Conservation (phyloP, 495 filamentous ascomycete species). For the Geopyxis carbonaria region DNA sequence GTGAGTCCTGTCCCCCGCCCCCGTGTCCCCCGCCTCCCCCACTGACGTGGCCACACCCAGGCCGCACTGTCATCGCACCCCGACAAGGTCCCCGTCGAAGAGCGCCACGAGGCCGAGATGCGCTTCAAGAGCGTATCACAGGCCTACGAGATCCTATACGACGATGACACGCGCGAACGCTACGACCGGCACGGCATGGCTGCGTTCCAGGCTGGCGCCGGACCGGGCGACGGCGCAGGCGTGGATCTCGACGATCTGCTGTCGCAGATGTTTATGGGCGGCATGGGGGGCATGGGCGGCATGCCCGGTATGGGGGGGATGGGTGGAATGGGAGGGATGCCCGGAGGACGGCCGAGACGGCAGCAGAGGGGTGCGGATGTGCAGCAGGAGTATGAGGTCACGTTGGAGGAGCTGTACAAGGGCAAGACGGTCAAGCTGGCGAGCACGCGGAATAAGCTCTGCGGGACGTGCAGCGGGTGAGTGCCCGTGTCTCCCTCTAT, state of each 20-base stretch:
- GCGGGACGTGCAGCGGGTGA: constrained; percentile 62
- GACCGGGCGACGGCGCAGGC: constrained; percentile 43
- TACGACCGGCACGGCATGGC: constrained; percentile 93
- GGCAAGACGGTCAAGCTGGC: constrained; percentile 94
- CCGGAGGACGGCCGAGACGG: constrained; percentile 32
- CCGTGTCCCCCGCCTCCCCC: neutral
- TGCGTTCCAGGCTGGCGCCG: constrained; percentile 57
- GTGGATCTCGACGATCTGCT: constrained; percentile 82
- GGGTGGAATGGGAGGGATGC: constrained; percentile 21
- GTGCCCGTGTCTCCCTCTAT: neutral
- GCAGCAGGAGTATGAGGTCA: constrained; percentile 78
- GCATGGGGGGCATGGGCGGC: constrained; percentile 36
- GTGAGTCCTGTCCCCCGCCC: constrained; percentile 29
- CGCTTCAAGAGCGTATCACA: constrained; percentile 82
- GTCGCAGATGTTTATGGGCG: constrained; percentile 81
- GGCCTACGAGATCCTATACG: constrained; percentile 93
- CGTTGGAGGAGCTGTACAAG: constrained; percentile 87
- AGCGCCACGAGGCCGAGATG: constrained; percentile 66
- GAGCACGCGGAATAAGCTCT: constrained; percentile 82
- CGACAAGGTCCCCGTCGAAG: constrained; percentile 82
- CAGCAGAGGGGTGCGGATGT: constrained; percentile 63
- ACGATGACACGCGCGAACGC: constrained; percentile 71
- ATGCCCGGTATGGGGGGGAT: constrained; percentile 31
- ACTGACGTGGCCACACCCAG: constrained; percentile 29
- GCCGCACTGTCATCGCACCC: constrained; percentile 79